Evolutionary conservation across 345 rosid species (phyloP).

Genomic region (Luvunga scandens): DNA sequence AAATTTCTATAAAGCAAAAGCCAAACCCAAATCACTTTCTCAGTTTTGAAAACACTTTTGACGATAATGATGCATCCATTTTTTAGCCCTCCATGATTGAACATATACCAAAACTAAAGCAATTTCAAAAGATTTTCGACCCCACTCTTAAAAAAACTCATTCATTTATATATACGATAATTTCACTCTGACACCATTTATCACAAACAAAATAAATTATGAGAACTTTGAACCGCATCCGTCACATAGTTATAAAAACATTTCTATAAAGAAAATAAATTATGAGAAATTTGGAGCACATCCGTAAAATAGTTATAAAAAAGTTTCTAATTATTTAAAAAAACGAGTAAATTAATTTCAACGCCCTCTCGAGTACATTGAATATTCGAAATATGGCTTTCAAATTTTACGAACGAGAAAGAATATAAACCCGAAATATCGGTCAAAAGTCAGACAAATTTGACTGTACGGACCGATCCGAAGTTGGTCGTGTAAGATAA

Average conservation of each 20-base stretch:
- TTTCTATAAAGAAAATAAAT: too few species aligned
- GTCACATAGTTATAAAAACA: too few species aligned
- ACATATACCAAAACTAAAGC: neutral
- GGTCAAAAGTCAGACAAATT: constrained; percentile 9
- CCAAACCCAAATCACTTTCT: constrained; percentile 2
- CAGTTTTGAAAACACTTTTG: constrained; percentile 31
- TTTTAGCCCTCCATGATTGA: constrained; percentile 8
- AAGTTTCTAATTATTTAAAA: too few species aligned
- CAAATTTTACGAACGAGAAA: neutral
- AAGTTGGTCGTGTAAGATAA: constrained; percentile 5
- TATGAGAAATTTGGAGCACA: too few species aligned
- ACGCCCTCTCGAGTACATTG: neutral
- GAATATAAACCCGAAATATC: neutral
- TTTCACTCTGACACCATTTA: too few species aligned
- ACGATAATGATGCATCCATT: constrained; percentile 38
- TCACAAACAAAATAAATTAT: too few species aligned
- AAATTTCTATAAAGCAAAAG: constrained; percentile 18
- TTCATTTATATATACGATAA: too few species aligned
- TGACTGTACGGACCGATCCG: constrained; percentile 20
- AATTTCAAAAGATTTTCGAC: neutral
- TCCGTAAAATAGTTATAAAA: too few species aligned
- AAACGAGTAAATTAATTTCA: too few species aligned
- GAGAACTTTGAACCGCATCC: too few species aligned
- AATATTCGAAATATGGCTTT: neutral
- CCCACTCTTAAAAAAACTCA: too few species aligned